A percentile compares a stretch with the other conserved stretches of the same genome.
Evolutionary conservation across 805 yeast species (phyloP).

Genomic region (Monosporozyma unispora): DNA sequence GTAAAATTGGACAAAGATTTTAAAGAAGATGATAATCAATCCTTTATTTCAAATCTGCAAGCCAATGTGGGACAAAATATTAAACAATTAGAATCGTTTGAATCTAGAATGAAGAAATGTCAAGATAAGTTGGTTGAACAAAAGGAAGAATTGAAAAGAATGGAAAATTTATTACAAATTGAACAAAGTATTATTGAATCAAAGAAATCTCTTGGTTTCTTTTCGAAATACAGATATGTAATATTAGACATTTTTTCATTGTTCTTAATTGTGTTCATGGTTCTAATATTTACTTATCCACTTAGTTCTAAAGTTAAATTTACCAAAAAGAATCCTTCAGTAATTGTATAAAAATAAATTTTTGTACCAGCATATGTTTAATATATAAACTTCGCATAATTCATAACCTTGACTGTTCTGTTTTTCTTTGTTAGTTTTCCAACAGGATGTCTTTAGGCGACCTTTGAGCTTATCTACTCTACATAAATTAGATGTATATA

Average conservation of each 20-base stretch:
- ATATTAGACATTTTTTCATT: conserved; percentile 5
- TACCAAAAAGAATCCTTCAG: neutral
- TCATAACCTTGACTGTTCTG: no score
- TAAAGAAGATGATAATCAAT: conserved; percentile 16
- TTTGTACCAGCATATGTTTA: no score
- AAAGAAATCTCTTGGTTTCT: conserved; percentile 1
- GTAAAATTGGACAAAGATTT: conserved; percentile 24
- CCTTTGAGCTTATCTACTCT: no score
- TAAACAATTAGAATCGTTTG: conserved; percentile 22
- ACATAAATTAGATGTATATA: no score
- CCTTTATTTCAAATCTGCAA: conserved; percentile 19
- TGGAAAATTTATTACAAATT: conserved; percentile 18
- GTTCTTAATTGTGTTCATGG: neutral
- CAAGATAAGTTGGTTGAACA: conserved; percentile 15
- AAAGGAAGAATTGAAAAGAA: conserved; percentile 20
- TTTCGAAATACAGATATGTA: conserved; percentile 7
- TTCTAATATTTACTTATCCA: neutral
- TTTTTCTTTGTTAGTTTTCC: no score
- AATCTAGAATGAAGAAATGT: conserved; percentile 20
- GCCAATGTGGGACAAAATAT: conserved; percentile 12
- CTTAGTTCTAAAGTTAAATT: neutral
- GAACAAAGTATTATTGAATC: conserved; percentile 7
- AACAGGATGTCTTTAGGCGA: no score
- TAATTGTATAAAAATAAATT: neutral
- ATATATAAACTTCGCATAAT: no score